phyloP scores from a whole-genome alignment of 192 early-diverging fungal genomes.

The Chytriomyces hyalinus region DNA sequence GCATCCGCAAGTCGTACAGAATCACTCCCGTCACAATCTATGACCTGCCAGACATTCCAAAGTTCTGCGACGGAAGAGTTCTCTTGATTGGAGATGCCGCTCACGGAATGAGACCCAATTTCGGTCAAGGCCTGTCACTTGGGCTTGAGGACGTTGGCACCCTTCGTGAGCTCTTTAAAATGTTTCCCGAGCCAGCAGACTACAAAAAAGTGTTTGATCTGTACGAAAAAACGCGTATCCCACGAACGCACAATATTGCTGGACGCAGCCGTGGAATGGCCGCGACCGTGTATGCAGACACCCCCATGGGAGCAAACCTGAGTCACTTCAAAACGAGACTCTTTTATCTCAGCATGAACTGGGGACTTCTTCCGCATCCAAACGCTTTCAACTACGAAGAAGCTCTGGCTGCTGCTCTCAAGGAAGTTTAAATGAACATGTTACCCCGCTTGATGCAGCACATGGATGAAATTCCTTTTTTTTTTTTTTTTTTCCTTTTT shows the following conservation, averaged over 20 bases:
- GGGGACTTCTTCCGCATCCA: too few relatives aligned
- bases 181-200: neutral
- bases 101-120: constrained; percentile 36
- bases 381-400: too few relatives aligned
- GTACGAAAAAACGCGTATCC: constrained; percentile 18
- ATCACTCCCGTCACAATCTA: constrained; percentile 15
- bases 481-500: too few relatives aligned
- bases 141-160: constrained; percentile 39
- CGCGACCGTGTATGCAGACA: neutral
- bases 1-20: constrained; percentile 6
- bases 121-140: constrained; percentile 30
- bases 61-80: constrained; percentile 17
- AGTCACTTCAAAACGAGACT: neutral
- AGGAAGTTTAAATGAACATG: too few relatives aligned
- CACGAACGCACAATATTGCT: constrained; percentile 16
- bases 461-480: too few relatives aligned
- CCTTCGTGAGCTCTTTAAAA: constrained; percentile 17
- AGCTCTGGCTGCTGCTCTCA: too few relatives aligned
- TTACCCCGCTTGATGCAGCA: too few relatives aligned
- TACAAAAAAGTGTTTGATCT: neutral
- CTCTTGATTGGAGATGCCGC: constrained; percentile 33
- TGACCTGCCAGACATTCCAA: neutral
- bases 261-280: constrained; percentile 16
- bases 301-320: neutral
- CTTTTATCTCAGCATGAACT: neutral